Percentiles rank a stretch among this genome's conserved stretches.
phyloP scores from a whole-genome alignment of 2,329 filamentous ascomycete species.

The Neopestalotiopsis rosae region DNA sequence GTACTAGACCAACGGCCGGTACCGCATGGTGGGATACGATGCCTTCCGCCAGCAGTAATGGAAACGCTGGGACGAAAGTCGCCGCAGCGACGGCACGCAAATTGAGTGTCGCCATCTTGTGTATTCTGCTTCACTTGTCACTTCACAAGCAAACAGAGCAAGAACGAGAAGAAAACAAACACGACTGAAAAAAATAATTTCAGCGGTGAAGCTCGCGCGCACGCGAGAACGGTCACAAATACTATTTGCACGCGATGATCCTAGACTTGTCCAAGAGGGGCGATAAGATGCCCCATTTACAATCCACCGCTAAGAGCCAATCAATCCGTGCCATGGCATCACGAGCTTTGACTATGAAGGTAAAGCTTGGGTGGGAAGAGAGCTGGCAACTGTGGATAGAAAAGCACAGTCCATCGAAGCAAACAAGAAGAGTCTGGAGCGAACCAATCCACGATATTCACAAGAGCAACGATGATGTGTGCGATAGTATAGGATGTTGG shows the following conservation, averaged over 20 bases:
- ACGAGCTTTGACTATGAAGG: not conserved
- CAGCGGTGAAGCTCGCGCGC: not conserved
- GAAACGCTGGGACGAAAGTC: constrained; percentile 45
- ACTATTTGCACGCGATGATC: not conserved
- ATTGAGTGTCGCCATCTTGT: not conserved
- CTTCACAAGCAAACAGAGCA: not conserved
- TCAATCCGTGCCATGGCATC: not conserved
- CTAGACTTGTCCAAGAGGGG: constrained; percentile 8
- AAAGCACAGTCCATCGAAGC: not conserved
- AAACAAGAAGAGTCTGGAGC: not conserved
- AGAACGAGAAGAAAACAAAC: not conserved
- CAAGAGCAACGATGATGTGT: not conserved
- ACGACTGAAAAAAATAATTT: not conserved
- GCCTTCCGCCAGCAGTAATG: constrained; percentile 45
- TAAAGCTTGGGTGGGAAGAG: not conserved
- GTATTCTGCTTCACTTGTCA: not conserved
- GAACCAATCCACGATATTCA: too few species aligned
- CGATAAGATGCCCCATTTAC: constrained; percentile 7
- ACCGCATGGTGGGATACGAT: constrained; percentile 38
- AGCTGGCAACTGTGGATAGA: not conserved
- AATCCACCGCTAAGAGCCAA: not conserved
- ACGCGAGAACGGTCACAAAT: not conserved
- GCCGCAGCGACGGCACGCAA: constrained; percentile 41
- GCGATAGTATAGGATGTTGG: not conserved
- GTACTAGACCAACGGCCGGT: constrained; percentile 46